A percentile compares a stretch with the other conserved stretches of the same genome.
Conservation (phyloP, 2,329 filamentous ascomycete genomes). For the Cladorrhinum sp. region DNA sequence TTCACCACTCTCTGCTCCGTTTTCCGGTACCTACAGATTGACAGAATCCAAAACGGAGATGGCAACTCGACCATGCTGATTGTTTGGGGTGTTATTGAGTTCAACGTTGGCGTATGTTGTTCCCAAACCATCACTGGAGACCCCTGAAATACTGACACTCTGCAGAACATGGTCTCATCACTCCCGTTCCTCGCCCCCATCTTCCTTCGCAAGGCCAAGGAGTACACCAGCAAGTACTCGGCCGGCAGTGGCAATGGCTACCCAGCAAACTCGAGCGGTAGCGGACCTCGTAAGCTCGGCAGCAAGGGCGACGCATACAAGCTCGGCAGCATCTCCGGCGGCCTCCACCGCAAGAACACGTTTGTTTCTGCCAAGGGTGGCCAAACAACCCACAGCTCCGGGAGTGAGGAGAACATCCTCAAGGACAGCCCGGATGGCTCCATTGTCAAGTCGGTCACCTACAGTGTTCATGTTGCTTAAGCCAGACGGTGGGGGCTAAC, state of each 20-base stretch:
- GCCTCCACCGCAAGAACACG: constrained; percentile 28
- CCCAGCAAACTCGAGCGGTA: constrained; percentile 9
- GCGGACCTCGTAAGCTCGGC: constrained; percentile 11
- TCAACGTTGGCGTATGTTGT: constrained; percentile 51
- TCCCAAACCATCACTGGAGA: not conserved
- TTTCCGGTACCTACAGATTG: constrained; percentile 50
- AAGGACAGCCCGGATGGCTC: constrained; percentile 25
- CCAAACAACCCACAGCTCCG: constrained; percentile 17
- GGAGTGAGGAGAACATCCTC: constrained; percentile 42
- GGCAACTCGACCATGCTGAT: constrained; percentile 56
- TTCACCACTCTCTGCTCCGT: constrained; percentile 56
- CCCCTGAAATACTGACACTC: not conserved
- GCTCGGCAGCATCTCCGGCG: constrained; percentile 36
- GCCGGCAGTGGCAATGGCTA: constrained; percentile 26
- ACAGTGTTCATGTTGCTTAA: constrained; percentile 37
- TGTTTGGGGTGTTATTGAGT: constrained; percentile 55
- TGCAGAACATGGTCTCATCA: constrained; percentile 47
- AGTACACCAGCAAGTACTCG: constrained; percentile 38
- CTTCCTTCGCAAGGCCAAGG: constrained; percentile 41
- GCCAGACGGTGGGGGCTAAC: constrained; percentile 23
- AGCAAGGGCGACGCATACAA: constrained; percentile 34
- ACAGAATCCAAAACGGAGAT: constrained; percentile 47
- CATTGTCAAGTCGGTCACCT: constrained; percentile 43
- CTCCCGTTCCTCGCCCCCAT: constrained; percentile 45
- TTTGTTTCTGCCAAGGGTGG: constrained; percentile 28